A percentile compares a stretch with the other conserved stretches of the same genome.
These are phyloP conservation scores for Dactylellina leptospora DNA, from an alignment of 2,329 filamentous ascomycete genomes.

Conservation along the genomic window DNA sequence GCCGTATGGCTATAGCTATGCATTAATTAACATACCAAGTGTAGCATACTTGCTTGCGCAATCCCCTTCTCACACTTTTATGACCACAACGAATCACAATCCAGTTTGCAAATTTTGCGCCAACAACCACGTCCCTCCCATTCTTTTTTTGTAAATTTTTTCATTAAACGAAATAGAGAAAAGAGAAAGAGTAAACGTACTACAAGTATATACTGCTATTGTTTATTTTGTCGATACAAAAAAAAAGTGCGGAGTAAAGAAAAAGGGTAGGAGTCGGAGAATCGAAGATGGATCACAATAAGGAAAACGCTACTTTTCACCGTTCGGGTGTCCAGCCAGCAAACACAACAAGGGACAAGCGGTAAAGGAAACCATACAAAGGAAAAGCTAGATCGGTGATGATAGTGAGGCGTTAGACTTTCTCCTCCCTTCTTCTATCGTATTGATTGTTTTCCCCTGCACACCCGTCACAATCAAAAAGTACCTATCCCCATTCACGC, in stretches of 20 bases:
- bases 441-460: slow-evolving; percentile 5
- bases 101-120: background rate
- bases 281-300: slow-evolving; percentile 17
- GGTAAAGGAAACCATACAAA: slow-evolving; percentile 46
- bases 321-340: slow-evolving; percentile 5
- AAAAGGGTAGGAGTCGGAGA: background rate
- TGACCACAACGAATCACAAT: no score
- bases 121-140: no score
- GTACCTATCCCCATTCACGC: slow-evolving; percentile 11
- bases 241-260: slow-evolving; percentile 5
- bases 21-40: background rate
- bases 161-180: slow-evolving; percentile 35
- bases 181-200: slow-evolving; percentile 39
- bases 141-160: slow-evolving; percentile 30
- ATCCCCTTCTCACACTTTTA: background rate
- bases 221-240: slow-evolving; percentile 48
- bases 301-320: slow-evolving; percentile 1
- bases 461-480: slow-evolving; percentile 19
- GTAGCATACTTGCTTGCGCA: background rate
- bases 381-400: slow-evolving; percentile 23
- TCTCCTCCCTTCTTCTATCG: slow-evolving; percentile 21
- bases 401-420: slow-evolving; percentile 3
- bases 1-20: no score
- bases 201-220: slow-evolving; percentile 53
- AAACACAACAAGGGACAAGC: slow-evolving; percentile 13